Evolutionary conservation across 1,139 yeast genomes (phyloP).

Genomic region (Lodderomyces metapsilosis): DNA sequence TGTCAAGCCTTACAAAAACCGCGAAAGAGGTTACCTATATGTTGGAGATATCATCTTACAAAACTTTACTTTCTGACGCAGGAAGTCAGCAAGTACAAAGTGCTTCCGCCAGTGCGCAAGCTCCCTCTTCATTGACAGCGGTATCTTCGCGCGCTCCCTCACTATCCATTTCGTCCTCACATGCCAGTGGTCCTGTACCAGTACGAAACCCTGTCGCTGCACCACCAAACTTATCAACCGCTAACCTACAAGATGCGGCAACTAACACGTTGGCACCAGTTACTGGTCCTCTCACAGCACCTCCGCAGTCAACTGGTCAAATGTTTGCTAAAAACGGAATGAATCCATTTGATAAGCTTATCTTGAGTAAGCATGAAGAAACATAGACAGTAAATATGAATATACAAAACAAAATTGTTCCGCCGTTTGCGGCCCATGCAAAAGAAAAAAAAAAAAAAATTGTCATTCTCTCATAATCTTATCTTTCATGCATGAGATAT

Average conservation of each 20-base stretch:
- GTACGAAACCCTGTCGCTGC: conserved; percentile 35
- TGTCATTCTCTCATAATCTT: too few relatives aligned
- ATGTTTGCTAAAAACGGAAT: conserved; percentile 34
- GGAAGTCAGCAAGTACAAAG: conserved; percentile 7
- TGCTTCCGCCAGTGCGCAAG: conserved; percentile 10
- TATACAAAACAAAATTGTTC: too few relatives aligned
- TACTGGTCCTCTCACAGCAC: conserved; percentile 29
- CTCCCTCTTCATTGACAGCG: conserved; percentile 37
- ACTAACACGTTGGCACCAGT: not conserved
- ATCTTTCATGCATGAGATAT: too few relatives aligned
- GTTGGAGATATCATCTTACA: conserved; percentile 56
- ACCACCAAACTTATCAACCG: conserved; percentile 13
- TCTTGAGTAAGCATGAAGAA: conserved; percentile 23
- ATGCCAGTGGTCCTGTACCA: conserved; percentile 18
- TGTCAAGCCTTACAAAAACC: conserved; percentile 79
- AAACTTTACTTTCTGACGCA: conserved; percentile 30
- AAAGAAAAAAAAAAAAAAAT: too few relatives aligned
- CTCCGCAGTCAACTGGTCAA: conserved; percentile 38
- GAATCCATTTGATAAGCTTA: conserved; percentile 44
- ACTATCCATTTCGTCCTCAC: conserved; percentile 12
- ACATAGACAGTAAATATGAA: not conserved
- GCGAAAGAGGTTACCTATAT: conserved; percentile 88
- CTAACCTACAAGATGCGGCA: conserved; percentile 4
- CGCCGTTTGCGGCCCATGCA: too few relatives aligned
- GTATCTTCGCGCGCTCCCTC: conserved; percentile 29